phyloP scores from a whole-genome alignment of 371 early-diverging fungal species.

The Apophysomyces trapeziformis region DNA sequence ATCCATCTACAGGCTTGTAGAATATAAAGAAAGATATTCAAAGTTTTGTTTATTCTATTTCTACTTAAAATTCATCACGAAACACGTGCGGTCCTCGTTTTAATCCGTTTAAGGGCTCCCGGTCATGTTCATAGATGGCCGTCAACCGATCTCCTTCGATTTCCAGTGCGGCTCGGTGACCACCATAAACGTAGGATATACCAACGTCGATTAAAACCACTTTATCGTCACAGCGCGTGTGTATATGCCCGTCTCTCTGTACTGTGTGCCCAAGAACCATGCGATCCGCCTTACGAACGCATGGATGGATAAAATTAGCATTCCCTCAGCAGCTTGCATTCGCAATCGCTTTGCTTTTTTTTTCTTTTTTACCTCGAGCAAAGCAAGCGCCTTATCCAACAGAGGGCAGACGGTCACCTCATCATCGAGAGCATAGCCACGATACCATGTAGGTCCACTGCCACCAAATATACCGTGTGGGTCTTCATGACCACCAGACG shows the following conservation, averaged over 20 bases:
- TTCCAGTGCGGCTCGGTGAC: constrained; percentile 63
- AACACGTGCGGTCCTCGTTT: not conserved
- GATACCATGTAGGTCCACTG: constrained; percentile 64
- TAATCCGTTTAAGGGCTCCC: constrained; percentile 6
- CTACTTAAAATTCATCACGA: not conserved
- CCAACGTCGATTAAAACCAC: constrained; percentile 80
- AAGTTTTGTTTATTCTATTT: not conserved
- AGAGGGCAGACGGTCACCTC: constrained; percentile 54
- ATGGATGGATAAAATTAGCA: not conserved
- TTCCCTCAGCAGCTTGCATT: too few relatives aligned
- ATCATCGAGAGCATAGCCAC: constrained; percentile 67
- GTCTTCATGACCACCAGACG: constrained; percentile 32
- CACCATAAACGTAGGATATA: constrained; percentile 70
- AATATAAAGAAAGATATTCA: not conserved
- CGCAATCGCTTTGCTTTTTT: not conserved
- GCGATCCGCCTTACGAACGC: constrained; percentile 60
- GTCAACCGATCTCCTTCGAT: constrained; percentile 42
- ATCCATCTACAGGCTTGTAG: not conserved
- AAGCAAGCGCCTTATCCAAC: constrained; percentile 53
- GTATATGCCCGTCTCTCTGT: constrained; percentile 65
- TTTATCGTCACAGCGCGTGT: constrained; percentile 65
- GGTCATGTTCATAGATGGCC: constrained; percentile 34
- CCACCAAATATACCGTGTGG: constrained; percentile 45
- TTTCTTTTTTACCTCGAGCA: constrained; percentile 41
- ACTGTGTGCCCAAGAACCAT: constrained; percentile 84